These are phyloP conservation scores for Heteromeles arbutifolia DNA, from an alignment of 306 rosid genomes.

Conservation along the genomic window DNA sequence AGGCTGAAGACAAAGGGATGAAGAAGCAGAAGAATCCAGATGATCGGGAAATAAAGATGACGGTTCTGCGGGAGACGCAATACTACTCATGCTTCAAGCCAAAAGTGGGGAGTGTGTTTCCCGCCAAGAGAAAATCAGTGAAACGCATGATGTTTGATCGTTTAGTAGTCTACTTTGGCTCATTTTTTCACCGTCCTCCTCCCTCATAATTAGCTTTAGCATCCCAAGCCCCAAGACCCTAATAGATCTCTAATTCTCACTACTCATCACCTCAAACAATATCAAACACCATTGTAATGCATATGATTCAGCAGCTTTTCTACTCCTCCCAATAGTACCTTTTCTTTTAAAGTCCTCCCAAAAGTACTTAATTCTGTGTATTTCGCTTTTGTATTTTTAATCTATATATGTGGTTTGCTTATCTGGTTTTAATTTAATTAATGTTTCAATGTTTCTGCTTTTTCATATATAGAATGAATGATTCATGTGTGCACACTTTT, in stretches of 20 bases:
- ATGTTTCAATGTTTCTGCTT: too few species aligned
- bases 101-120: conserved; percentile 25
- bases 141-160: conserved; percentile 25
- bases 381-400: too few species aligned
- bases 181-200: background rate
- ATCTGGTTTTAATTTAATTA: too few species aligned
- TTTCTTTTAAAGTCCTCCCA: too few species aligned
- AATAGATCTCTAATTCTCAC: background rate
- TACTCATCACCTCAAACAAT: too few species aligned
- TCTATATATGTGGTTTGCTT: too few species aligned
- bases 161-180: background rate
- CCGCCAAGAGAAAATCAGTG: conserved; percentile 31
- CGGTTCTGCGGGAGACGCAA: background rate
- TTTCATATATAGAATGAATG: too few species aligned
- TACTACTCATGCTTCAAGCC: background rate
- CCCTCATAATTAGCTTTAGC: background rate
- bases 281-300: too few species aligned
- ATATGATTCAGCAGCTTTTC: too few species aligned
- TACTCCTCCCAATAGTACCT: too few species aligned
- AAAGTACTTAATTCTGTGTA: too few species aligned
- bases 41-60: background rate
- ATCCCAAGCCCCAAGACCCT: background rate
- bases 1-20: background rate
- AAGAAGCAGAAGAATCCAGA: background rate
- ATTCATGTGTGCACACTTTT: too few species aligned